These are phyloP conservation scores for Plantago elongata DNA, from an alignment of 257 asterid species.

Conservation along the genomic window DNA sequence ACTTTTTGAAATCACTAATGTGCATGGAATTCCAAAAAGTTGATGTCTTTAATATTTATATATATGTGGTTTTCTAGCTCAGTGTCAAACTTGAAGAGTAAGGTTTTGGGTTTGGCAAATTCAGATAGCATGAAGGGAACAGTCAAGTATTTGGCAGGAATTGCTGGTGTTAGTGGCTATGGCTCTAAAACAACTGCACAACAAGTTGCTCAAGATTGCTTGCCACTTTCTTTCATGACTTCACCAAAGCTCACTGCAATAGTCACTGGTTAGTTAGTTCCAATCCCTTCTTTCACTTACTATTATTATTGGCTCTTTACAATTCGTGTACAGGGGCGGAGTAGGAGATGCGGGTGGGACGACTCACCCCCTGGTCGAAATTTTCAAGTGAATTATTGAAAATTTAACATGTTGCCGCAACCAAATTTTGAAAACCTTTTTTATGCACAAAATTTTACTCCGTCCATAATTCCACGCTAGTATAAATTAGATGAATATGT, in stretches of 20 bases:
- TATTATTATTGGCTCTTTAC: not conserved
- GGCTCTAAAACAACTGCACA: constrained; percentile 77
- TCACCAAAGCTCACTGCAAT: constrained; percentile 62
- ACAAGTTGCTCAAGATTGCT: constrained; percentile 43
- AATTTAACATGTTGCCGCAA: too few relatives aligned
- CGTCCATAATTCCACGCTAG: too few relatives aligned
- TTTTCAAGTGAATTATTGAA: too few relatives aligned
- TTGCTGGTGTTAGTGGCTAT: constrained; percentile 78
- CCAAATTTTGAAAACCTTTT: too few relatives aligned
- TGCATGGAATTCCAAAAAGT: constrained; percentile 49
- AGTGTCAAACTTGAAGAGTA: constrained; percentile 35
- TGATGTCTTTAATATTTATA: constrained; percentile 42
- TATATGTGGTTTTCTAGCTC: constrained; percentile 34
- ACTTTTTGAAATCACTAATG: not conserved
- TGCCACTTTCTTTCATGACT: constrained; percentile 14
- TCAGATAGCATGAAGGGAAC: constrained; percentile 53
- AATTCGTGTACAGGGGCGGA: too few relatives aligned
- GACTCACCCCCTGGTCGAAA: too few relatives aligned
- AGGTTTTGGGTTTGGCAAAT: constrained; percentile 26
- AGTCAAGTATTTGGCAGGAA: constrained; percentile 68
- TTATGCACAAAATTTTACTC: too few relatives aligned
- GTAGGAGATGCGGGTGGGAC: too few relatives aligned
- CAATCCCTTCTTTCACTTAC: not conserved
- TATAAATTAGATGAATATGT: too few relatives aligned
- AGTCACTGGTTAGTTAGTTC: constrained; percentile 55